phyloP scores from a whole-genome alignment of 2,329 filamentous ascomycete genomes.

The Chrysoporthe puriensis region DNA sequence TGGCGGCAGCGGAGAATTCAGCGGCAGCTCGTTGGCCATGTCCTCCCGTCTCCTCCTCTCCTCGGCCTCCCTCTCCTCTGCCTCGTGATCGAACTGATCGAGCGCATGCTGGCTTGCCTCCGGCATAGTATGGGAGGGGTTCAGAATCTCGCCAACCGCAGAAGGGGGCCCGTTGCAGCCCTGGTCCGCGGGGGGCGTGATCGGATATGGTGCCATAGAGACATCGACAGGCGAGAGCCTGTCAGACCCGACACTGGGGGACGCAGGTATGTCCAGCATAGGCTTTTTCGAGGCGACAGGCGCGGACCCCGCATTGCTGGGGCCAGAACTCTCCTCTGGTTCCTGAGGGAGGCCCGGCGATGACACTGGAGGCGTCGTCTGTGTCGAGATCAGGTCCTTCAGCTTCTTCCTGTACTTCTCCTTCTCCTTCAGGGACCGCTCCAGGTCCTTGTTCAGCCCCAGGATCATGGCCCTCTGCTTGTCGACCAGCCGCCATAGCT shows the following conservation, averaged over 20 bases:
- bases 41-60: slow-evolving; percentile 50
- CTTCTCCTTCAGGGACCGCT: slow-evolving; percentile 89
- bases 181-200: slow-evolving; percentile 64
- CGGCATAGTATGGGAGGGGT: slow-evolving; percentile 63
- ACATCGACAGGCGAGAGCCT: slow-evolving; percentile 64
- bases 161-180: slow-evolving; percentile 42
- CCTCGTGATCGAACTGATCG: slow-evolving; percentile 59
- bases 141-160: slow-evolving; percentile 55
- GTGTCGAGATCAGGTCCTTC: slow-evolving; percentile 68
- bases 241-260: slow-evolving; percentile 55
- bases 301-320: slow-evolving; percentile 34
- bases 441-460: slow-evolving; percentile 91
- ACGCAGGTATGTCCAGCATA: slow-evolving; percentile 46
- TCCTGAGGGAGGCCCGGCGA: slow-evolving; percentile 22
- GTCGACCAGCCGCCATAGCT: slow-evolving; percentile 93
- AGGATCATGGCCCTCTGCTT: slow-evolving; percentile 95
- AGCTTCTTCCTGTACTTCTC: slow-evolving; percentile 90
- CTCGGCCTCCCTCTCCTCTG: slow-evolving; percentile 53
- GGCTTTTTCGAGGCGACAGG: slow-evolving; percentile 38
- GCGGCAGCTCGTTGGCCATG: slow-evolving; percentile 51
- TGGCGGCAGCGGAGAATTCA: slow-evolving; percentile 57
- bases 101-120: slow-evolving; percentile 63
- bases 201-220: slow-evolving; percentile 64
- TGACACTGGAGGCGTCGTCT: slow-evolving; percentile 37
- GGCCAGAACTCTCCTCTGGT: slow-evolving; percentile 28